Percentiles rank a stretch among this genome's conserved stretches.
phyloP scores from a whole-genome alignment of 805 yeast species.

The Ogataea trehalophila region DNA sequence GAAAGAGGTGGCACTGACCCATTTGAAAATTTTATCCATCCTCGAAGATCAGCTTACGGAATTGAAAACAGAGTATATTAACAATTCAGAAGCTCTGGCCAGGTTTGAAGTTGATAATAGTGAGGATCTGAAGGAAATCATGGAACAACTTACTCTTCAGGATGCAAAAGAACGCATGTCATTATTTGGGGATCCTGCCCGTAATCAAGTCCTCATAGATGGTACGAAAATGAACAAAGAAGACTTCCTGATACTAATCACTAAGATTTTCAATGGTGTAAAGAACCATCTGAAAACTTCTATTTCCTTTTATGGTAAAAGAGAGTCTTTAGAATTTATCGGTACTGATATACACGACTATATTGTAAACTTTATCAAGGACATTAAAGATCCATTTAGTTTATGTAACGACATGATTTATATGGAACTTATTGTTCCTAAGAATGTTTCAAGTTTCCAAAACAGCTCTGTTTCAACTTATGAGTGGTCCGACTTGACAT shows the following conservation, averaged over 20 bases:
- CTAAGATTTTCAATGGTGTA: constrained; percentile 4
- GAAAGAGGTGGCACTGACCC: background rate
- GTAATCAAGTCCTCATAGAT: constrained; percentile 9
- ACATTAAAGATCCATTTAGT: constrained; percentile 3
- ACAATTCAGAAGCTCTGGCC: constrained; percentile 11
- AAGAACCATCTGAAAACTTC: constrained; percentile 1
- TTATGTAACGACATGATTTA: constrained; percentile 12
- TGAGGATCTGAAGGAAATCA: constrained; percentile 1
- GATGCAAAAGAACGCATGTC: constrained; percentile 4
- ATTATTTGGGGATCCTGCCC: constrained; percentile 15
- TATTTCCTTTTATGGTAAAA: constrained; percentile 6
- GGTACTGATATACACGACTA: constrained; percentile 11
- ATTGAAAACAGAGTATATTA: constrained; percentile 8
- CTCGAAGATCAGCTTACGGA: background rate
- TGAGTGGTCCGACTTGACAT: constrained; percentile 13
- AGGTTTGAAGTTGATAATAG: constrained; percentile 12
- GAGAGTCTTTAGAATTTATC: constrained; percentile 7
- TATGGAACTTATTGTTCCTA: constrained; percentile 10
- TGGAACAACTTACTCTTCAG: constrained; percentile 1
- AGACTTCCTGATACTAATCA: constrained; percentile 5
- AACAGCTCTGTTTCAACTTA: constrained; percentile 12
- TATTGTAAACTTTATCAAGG: background rate
- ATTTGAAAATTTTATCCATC: background rate
- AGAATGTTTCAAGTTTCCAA: constrained; percentile 13
- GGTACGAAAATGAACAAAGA: constrained; percentile 3